These are phyloP conservation scores for Ogataea trehaloabstinens DNA, from an alignment of 805 yeast genomes.

Conservation along the genomic window DNA sequence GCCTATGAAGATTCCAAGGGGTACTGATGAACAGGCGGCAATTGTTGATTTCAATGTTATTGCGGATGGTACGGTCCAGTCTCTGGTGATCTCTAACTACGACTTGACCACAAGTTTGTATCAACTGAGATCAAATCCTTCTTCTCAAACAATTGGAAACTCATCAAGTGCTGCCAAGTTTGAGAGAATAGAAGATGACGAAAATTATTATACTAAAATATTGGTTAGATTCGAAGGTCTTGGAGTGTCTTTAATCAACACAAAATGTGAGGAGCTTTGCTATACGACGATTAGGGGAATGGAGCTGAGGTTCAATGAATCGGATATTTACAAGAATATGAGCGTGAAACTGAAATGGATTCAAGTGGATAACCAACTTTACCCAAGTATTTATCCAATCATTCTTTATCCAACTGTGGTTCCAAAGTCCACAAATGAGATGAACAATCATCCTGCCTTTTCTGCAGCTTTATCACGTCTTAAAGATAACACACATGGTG, in stretches of 20 bases:
- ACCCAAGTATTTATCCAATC: constrained; percentile 86
- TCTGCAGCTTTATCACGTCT: constrained; percentile 82
- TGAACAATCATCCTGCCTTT: constrained; percentile 86
- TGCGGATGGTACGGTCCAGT: constrained; percentile 95
- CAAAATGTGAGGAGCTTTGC: constrained; percentile 70
- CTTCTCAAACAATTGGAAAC: constrained; percentile 24
- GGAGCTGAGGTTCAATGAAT: constrained; percentile 76
- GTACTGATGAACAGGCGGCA: constrained; percentile 34
- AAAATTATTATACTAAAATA: constrained; percentile 50
- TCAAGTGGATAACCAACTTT: constrained; percentile 89
- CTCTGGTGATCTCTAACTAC: constrained; percentile 78
- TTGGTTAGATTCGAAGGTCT: constrained; percentile 74
- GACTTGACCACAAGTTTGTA: constrained; percentile 77
- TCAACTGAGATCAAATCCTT: constrained; percentile 42
- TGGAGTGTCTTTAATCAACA: constrained; percentile 81
- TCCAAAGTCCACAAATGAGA: constrained; percentile 78
- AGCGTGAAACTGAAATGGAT: constrained; percentile 88
- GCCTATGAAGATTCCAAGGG: constrained; percentile 74
- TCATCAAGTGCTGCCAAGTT: constrained; percentile 43
- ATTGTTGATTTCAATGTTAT: constrained; percentile 87
- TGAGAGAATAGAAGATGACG: constrained; percentile 54
- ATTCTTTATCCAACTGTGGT: constrained; percentile 85
- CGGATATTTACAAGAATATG: constrained; percentile 78
- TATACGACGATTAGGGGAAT: constrained; percentile 81
- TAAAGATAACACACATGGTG: constrained; percentile 89